Evolutionary conservation across 345 rosid genomes (phyloP).

Genomic region (Lagerstroemia speciosa): DNA sequence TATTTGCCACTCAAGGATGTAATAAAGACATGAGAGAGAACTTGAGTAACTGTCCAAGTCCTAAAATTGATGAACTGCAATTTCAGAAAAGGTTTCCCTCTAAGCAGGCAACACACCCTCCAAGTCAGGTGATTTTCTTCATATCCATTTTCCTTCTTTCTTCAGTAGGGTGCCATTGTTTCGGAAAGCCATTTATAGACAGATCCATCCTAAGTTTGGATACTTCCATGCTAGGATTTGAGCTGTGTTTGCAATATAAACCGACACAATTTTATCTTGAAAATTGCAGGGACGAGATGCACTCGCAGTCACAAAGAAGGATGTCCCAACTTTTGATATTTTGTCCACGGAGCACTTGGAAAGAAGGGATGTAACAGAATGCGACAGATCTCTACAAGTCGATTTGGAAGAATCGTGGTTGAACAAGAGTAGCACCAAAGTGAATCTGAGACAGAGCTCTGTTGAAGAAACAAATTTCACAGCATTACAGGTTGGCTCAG

Average conservation of each 20-base stretch:
- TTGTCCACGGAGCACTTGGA: no score
- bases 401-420: not conserved
- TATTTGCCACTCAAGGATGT: constrained; percentile 4
- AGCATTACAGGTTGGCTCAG: not conserved
- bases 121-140: not conserved
- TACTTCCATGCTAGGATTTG: not conserved
- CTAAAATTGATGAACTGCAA: constrained; percentile 3
- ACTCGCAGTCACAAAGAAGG: no score
- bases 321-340: not conserved
- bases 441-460: not conserved
- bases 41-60: constrained; percentile 7
- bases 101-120: not conserved
- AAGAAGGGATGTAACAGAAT: not conserved
- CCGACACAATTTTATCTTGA: not conserved
- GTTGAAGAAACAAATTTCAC: not conserved
- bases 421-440: not conserved
- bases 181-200: not conserved
- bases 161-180: not conserved
- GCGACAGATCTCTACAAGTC: no score
- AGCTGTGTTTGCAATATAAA: not conserved
- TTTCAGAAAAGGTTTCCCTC: constrained; percentile 7
- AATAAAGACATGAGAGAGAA: constrained; percentile 7
- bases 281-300: not conserved
- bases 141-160: not conserved
- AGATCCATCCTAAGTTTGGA: not conserved